Percentiles rank a stretch among this genome's conserved stretches.
Conservation (phyloP, 495 filamentous ascomycete genomes). For the Monascus purpureus region DNA sequence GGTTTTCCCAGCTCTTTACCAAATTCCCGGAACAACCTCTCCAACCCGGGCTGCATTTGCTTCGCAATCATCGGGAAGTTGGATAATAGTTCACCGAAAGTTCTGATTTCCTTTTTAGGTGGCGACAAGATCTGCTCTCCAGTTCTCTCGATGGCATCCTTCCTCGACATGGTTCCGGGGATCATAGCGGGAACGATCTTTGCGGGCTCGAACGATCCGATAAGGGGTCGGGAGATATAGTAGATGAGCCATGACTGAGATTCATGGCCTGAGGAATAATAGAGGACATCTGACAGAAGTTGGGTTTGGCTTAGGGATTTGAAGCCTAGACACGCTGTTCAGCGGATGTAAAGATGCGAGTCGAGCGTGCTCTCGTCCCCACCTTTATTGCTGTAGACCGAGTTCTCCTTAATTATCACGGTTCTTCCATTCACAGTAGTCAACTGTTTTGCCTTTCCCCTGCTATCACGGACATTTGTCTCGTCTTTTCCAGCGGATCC, state of each 20-base stretch:
- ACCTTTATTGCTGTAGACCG: slow-evolving; percentile 95
- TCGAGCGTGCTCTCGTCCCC: slow-evolving; percentile 4
- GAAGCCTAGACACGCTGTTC: slow-evolving; percentile 50
- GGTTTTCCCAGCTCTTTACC: slow-evolving; percentile 72
- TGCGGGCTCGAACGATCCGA: slow-evolving; percentile 68
- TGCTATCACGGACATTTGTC: slow-evolving; percentile 69
- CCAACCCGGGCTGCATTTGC: slow-evolving; percentile 89
- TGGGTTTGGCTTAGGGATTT: slow-evolving; percentile 83
- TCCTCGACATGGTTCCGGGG: slow-evolving; percentile 22
- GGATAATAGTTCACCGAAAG: slow-evolving; percentile 80
- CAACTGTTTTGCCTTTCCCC: slow-evolving; percentile 87
- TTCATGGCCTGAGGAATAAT: slow-evolving; percentile 70
- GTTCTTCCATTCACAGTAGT: slow-evolving; percentile 86
- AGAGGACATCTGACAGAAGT: slow-evolving; percentile 72
- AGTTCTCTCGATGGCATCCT: slow-evolving; percentile 19
- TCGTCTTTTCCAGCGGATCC: slow-evolving; percentile 49
- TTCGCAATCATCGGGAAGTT: slow-evolving; percentile 92
- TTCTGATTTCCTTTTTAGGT: slow-evolving; percentile 78
- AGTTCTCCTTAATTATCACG: slow-evolving; percentile 86
- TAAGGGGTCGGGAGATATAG: slow-evolving; percentile 85
- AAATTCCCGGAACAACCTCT: slow-evolving; percentile 84
- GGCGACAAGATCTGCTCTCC: slow-evolving; percentile 24
- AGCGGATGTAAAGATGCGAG: slow-evolving; percentile 4
- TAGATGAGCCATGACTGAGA: slow-evolving; percentile 90
- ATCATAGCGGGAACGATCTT: slow-evolving; percentile 49